Percentiles rank a stretch among this genome's conserved stretches.
Conservation (phyloP, 805 yeast genomes). For the Wickerhamomyces chaumierensis region DNA sequence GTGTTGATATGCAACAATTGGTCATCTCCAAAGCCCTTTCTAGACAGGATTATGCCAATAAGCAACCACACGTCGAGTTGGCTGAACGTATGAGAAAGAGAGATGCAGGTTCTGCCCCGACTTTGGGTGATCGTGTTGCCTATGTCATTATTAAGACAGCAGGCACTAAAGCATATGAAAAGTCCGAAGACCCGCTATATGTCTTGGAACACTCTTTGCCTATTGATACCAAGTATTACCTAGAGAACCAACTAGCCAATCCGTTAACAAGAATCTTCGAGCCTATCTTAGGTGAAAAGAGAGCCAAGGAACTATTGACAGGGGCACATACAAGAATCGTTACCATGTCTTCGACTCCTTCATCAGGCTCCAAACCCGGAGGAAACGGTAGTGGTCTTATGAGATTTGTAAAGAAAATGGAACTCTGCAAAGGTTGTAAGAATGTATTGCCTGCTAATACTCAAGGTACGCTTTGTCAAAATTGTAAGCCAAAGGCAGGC, state of each 20-base stretch:
- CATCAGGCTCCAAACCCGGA: too few relatives aligned
- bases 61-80: slow-evolving; percentile 93
- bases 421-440: slow-evolving; percentile 80
- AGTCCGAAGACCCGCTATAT: slow-evolving; percentile 92
- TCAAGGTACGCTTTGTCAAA: slow-evolving; percentile 70
- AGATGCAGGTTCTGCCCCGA: slow-evolving; percentile 96
- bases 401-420: slow-evolving; percentile 85
- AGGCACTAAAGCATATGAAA: slow-evolving; percentile 78
- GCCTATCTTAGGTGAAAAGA: slow-evolving; percentile 82
- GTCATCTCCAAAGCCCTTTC: slow-evolving; percentile 91
- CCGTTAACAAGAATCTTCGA: slow-evolving; percentile 91
- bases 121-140: slow-evolving; percentile 95
- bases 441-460: slow-evolving; percentile 52
- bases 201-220: slow-evolving; percentile 88
- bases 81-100: slow-evolving; percentile 94
- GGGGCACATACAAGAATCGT: slow-evolving; percentile 81
- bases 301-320: slow-evolving; percentile 67
- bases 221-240: slow-evolving; percentile 86
- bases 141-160: slow-evolving; percentile 83
- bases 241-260: slow-evolving; percentile 86
- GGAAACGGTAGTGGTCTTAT: slow-evolving; percentile 85
- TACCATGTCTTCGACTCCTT: slow-evolving; percentile 35
- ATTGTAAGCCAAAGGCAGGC: slow-evolving; percentile 66
- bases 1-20: slow-evolving; percentile 84
- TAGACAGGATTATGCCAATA: slow-evolving; percentile 78